Conservation (phyloP, 2,329 filamentous ascomycete species). For the Phymatotrichopsis omnivora region DNA sequence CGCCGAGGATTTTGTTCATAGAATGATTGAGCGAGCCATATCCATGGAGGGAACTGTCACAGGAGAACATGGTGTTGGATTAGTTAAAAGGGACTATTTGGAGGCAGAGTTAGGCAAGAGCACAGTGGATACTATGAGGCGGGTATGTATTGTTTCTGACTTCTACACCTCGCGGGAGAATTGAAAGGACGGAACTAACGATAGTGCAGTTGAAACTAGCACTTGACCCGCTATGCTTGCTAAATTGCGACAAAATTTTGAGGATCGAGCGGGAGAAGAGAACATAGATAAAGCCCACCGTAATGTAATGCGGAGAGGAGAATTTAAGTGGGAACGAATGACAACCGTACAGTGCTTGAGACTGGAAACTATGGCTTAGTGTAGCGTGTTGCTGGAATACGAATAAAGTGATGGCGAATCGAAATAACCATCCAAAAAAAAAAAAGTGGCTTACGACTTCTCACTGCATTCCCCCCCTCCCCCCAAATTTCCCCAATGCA, state of each 20-base stretch:
- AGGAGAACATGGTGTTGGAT: constrained; percentile 72
- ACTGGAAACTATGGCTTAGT: no score
- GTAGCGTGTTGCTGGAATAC: no score
- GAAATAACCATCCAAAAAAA: no score
- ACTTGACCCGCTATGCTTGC: constrained; percentile 62
- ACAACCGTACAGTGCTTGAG: no score
- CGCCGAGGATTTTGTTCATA: constrained; percentile 62
- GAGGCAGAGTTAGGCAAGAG: constrained; percentile 62
- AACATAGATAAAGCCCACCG: no score
- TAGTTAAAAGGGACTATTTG: constrained; percentile 78
- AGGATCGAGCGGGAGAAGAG: constrained; percentile 42
- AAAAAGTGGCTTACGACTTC: no score
- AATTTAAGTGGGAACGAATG: no score
- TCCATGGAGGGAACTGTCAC: constrained; percentile 79
- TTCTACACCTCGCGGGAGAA: neutral
- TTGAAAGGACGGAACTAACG: neutral
- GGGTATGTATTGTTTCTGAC: constrained; percentile 45
- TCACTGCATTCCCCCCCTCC: no score
- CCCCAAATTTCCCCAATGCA: no score
- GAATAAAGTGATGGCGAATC: no score
- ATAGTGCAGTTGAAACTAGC: constrained; percentile 59
- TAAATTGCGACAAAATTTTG: constrained; percentile 61
- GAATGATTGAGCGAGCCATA: constrained; percentile 77
- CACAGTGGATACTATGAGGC: constrained; percentile 74
- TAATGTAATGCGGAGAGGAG: no score